Conservation (phyloP, 2,329 filamentous ascomycete species). For the Monosporascus sp. region DNA sequence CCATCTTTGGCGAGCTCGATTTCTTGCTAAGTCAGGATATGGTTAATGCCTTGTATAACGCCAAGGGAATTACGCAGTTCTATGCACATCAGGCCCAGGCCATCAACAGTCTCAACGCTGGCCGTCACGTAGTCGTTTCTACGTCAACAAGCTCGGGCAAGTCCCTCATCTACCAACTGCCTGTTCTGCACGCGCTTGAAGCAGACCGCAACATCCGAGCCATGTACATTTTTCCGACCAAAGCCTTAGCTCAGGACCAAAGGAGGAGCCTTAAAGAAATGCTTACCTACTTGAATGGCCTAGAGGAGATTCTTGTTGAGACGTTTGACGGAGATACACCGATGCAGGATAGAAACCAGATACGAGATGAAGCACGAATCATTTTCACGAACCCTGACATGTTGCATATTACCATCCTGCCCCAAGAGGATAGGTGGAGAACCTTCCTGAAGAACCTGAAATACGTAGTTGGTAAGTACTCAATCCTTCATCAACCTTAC, state of each 20-base stretch:
- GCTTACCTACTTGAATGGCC: conserved; percentile 69
- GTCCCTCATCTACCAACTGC: conserved; percentile 95
- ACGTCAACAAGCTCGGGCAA: conserved; percentile 97
- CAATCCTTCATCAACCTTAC: conserved; percentile 13
- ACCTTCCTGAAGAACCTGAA: conserved; percentile 82
- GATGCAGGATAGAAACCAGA: conserved; percentile 68
- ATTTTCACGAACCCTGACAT: conserved; percentile 99
- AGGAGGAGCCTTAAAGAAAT: conserved; percentile 81
- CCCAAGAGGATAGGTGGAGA: conserved; percentile 86
- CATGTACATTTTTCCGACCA: conserved; percentile 98
- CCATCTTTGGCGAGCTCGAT: conserved; percentile 75
- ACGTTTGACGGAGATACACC: conserved; percentile 95
- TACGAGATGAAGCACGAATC: conserved; percentile 83
- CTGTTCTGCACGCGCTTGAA: conserved; percentile 82
- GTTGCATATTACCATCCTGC: conserved; percentile 89
- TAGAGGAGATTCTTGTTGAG: conserved; percentile 75
- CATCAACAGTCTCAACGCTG: conserved; percentile 79
- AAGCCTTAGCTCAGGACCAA: conserved; percentile 93
- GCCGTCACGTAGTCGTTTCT: conserved; percentile 82
- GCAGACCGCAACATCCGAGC: conserved; percentile 70
- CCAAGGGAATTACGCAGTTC: conserved; percentile 75
- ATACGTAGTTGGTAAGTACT: conserved; percentile 66
- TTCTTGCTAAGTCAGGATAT: conserved; percentile 85
- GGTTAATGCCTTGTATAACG: conserved; percentile 95
- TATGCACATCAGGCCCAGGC: conserved; percentile 93